Evolutionary conservation across 2,329 filamentous ascomycete species (phyloP).

Genomic region (Penicillium sp.): DNA sequence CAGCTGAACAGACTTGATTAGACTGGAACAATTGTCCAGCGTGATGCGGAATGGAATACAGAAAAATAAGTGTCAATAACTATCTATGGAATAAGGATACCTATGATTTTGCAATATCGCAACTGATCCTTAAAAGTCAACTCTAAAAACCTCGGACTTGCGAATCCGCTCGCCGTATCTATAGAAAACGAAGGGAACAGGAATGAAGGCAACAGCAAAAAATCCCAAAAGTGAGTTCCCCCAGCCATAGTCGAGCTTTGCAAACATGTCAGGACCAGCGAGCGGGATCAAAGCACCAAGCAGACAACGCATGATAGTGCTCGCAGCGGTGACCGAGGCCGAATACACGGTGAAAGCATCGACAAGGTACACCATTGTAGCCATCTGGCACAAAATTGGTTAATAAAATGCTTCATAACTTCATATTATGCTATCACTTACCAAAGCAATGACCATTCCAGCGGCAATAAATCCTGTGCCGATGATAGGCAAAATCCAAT

Average conservation of each 20-base stretch:
- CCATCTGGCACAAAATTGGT: background rate
- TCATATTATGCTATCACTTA: background rate
- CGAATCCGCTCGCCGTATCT: slow-evolving; percentile 37
- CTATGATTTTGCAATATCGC: no score
- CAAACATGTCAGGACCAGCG: slow-evolving; percentile 50
- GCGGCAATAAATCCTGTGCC: slow-evolving; percentile 52
- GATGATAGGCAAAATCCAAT: slow-evolving; percentile 57
- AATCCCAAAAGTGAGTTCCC: slow-evolving; percentile 50
- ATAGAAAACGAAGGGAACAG: slow-evolving; percentile 51
- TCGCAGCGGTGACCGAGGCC: slow-evolving; percentile 52
- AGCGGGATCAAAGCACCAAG: slow-evolving; percentile 56
- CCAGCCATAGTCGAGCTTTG: slow-evolving; percentile 33
- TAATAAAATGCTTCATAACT: background rate
- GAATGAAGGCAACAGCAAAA: slow-evolving; percentile 38
- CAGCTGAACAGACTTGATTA: no score
- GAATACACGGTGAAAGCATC: slow-evolving; percentile 51
- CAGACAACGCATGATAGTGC: slow-evolving; percentile 51
- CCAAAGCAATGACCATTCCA: slow-evolving; percentile 40
- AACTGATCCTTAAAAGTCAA: background rate
- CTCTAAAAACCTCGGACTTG: background rate
- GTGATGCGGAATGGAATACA: background rate
- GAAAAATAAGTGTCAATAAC: background rate
- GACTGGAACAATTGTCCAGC: no score
- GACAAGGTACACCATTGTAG: slow-evolving; percentile 38
- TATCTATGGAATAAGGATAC: no score